A percentile compares a stretch with the other conserved stretches of the same genome.
phyloP scores from a whole-genome alignment of 495 filamentous ascomycete species.

The Penicillium lagena region DNA sequence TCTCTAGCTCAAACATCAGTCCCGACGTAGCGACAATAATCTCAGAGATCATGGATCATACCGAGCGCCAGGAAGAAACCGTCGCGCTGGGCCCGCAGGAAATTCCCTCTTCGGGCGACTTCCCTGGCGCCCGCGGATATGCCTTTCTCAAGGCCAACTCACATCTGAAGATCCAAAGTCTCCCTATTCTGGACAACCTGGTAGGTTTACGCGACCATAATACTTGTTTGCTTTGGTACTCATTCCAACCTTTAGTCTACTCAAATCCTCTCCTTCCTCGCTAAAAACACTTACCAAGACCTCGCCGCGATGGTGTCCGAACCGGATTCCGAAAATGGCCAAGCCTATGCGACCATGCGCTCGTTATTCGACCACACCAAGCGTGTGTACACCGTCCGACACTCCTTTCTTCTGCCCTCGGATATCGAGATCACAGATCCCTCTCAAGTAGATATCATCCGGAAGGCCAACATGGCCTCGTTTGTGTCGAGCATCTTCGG shows the following conservation, averaged over 20 bases:
- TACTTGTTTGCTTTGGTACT: not conserved
- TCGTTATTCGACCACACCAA: conserved; percentile 77
- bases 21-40: conserved; percentile 34
- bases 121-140: conserved; percentile 29
- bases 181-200: conserved; percentile 68
- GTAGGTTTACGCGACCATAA: conserved; percentile 30
- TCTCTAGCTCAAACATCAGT: conserved; percentile 18
- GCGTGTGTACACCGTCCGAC: conserved; percentile 63
- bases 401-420: conserved; percentile 64
- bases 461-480: conserved; percentile 82
- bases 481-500: conserved; percentile 80
- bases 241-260: conserved; percentile 44
- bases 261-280: conserved; percentile 64
- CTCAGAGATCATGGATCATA: conserved; percentile 41
- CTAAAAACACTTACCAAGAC: conserved; percentile 62
- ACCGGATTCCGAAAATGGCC: conserved; percentile 66
- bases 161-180: conserved; percentile 59
- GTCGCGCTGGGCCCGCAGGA: conserved; percentile 34
- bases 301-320: conserved; percentile 69
- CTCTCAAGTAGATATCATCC: conserved; percentile 67
- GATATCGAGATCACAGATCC: conserved; percentile 65
- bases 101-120: conserved; percentile 20
- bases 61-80: conserved; percentile 41
- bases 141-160: conserved; percentile 47
- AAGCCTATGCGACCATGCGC: conserved; percentile 75